Evolutionary conservation across 306 rosid species (phyloP), one percentile per base, ranked within the genome.

Genomic region (Gastrolobium bilobum): DNA sequence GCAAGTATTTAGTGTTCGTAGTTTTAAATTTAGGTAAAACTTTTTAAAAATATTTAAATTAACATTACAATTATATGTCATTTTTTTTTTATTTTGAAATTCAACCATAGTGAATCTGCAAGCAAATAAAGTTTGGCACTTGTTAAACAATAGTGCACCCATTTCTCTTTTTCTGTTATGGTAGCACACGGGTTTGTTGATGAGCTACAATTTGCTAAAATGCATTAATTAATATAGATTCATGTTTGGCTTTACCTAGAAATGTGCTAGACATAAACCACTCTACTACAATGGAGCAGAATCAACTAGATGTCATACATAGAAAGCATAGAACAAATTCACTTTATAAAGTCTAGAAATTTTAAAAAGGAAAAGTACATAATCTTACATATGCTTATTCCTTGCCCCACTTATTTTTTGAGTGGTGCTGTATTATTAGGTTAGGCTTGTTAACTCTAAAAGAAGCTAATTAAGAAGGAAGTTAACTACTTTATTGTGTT

Each of bases 171-270:
- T 51, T 15, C 33, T 64, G 58, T 43, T 71, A 60, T 7, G 0
- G 29, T 15, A 8, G 43, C 68, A 44, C 35, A 9, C 72, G 58
- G 53, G 31, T 42, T 64, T 43, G 5, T 34, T 44, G 4, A 38
- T 11, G 52, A 30, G 15, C 4, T 40, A 42, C 15, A 46, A 44
- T 46, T 74, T 15, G 69, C 33, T 4, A 80, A 57, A 48, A 38
- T 61, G 35, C 8, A 38, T 54, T 58, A 56, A 75, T 51, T 34
- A 31, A 66, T 67, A 67, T 29, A 75, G 77, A 81, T 75, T 37
- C 51, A 39, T 67, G 71, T 75, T 68, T 81, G 71, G 72, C 67
- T 75, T 68, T 75, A 68, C 77, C 73, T 29, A 47, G 74, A 75
- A 81, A 68, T 50, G 67, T 67, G 76, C 47, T 56, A 63, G 42